Evolutionary conservation across 2,329 filamentous ascomycete genomes (phyloP), one percentile per base, ranked within the genome.

Genomic region (Aspergillaceae sp.): DNA sequence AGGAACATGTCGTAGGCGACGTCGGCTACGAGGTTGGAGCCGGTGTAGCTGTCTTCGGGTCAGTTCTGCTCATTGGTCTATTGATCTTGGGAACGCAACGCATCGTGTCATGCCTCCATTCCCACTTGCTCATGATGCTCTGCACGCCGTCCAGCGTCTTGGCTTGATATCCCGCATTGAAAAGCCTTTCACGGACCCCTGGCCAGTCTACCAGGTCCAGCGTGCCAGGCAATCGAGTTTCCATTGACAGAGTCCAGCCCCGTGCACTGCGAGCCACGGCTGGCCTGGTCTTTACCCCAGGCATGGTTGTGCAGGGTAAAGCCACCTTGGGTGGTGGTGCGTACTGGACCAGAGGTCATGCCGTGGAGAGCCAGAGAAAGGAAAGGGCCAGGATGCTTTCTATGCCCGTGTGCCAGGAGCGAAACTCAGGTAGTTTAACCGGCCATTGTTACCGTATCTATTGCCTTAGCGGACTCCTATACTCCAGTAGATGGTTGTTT

Each of bases 1-100:
- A 78, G 79, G 65, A 83, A 83, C 43, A 83, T 62, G 58, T 83
- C 79, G 56, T 80, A 83, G 9, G 78, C 70, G 10, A 84, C 79
- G 56, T 83, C 73, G 44, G 77, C 77, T 32, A 78, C 66, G 42
- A 81, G 60, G 45, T 66, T 51, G 43, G 61, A 67, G 48, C 72
- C 74, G 29, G 68, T 69, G 64, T 81, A 80, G 32, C 65, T 63
- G 27, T 35, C 19, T 5, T 6, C 1, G 19, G 19, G 19, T 2
- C 19, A 19, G 19, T 19, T 19, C 19, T 19, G 19, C 19, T 19
- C 19, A 19, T 19, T 19, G 19, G 19, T 19, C 2, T 19, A 19
- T 19, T 19, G 19, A 19, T 19, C 19, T 19, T 19, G 19, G 19
- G 19, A 19, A 19, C 19, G 19, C 19, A 19, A 19, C 2, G 19